phyloP scores from a whole-genome alignment of 495 filamentous ascomycete species.

The Baudoinia panamericana region DNA sequence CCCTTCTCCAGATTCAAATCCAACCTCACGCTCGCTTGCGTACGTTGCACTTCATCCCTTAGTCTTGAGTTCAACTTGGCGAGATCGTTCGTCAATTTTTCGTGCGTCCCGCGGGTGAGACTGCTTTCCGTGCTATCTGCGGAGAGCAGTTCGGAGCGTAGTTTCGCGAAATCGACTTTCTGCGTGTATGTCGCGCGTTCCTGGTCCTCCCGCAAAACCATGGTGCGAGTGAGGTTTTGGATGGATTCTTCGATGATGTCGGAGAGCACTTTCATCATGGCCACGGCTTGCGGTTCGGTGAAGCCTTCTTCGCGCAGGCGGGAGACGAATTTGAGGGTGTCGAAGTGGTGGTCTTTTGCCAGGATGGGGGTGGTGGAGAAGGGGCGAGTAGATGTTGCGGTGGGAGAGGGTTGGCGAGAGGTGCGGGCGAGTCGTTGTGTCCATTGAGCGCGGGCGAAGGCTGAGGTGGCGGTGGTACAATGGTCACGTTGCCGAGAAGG shows the following conservation, averaged over 20 bases:
- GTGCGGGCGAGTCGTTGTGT: too few relatives aligned
- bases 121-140: slow-evolving; percentile 82
- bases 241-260: slow-evolving; percentile 98
- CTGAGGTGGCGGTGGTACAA: slow-evolving; percentile 7
- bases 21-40: slow-evolving; percentile 78
- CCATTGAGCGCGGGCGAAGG: slow-evolving; percentile 7
- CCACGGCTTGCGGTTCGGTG: slow-evolving; percentile 85
- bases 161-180: slow-evolving; percentile 98
- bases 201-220: slow-evolving; percentile 92
- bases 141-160: slow-evolving; percentile 82
- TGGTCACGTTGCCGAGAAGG: background rate
- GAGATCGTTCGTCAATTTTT: slow-evolving; percentile 85
- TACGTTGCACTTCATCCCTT: slow-evolving; percentile 85
- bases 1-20: slow-evolving; percentile 97
- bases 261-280: slow-evolving; percentile 93
- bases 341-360: slow-evolving; percentile 82
- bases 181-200: slow-evolving; percentile 87
- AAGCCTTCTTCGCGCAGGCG: slow-evolving; percentile 83
- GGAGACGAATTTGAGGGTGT: slow-evolving; percentile 94
- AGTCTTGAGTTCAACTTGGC: slow-evolving; percentile 79
- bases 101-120: slow-evolving; percentile 78
- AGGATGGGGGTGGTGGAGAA: slow-evolving; percentile 58
- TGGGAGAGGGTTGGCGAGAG: background rate
- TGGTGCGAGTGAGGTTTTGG: slow-evolving; percentile 93
- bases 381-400: slow-evolving; percentile 22